phyloP scores from a whole-genome alignment of 495 filamentous ascomycete species.

The Trichocladium antarcticum region DNA sequence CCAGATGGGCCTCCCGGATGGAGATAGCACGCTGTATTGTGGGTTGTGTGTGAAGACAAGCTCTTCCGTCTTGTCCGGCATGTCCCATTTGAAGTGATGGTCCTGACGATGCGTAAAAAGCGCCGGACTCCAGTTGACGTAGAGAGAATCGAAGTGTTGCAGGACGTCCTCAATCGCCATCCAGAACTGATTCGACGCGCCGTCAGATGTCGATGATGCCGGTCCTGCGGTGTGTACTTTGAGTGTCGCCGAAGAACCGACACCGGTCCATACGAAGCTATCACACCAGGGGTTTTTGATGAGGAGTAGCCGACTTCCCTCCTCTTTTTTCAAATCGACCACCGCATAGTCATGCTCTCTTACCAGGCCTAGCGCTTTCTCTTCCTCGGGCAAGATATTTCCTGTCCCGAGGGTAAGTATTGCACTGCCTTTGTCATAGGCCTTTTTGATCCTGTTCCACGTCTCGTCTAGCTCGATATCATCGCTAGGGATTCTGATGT shows the following conservation, averaged over 20 bases:
- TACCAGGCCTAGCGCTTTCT: constrained; percentile 68
- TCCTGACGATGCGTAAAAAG: constrained; percentile 75
- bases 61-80: constrained; percentile 46
- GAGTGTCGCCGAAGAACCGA: constrained; percentile 22
- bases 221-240: constrained; percentile 14
- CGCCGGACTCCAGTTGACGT: constrained; percentile 92
- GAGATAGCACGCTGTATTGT: constrained; percentile 60
- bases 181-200: constrained; percentile 71
- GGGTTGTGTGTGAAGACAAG: constrained; percentile 68
- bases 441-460: constrained; percentile 66
- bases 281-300: constrained; percentile 96
- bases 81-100: constrained; percentile 80
- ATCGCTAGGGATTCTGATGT: constrained; percentile 34
- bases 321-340: constrained; percentile 59
- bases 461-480: constrained; percentile 62
- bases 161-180: constrained; percentile 74
- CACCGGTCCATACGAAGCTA: constrained; percentile 52
- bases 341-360: constrained; percentile 93
- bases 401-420: constrained; percentile 87
- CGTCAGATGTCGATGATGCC: constrained; percentile 10
- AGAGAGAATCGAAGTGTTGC: constrained; percentile 87
- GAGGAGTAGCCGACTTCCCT: constrained; percentile 50
- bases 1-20: constrained; percentile 57
- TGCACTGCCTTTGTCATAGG: constrained; percentile 69
- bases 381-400: constrained; percentile 57